A percentile compares a stretch with the other conserved stretches of the same genome.
Conservation (phyloP, 202 grass and related monocot species). For the Musa balbisiana region DNA sequence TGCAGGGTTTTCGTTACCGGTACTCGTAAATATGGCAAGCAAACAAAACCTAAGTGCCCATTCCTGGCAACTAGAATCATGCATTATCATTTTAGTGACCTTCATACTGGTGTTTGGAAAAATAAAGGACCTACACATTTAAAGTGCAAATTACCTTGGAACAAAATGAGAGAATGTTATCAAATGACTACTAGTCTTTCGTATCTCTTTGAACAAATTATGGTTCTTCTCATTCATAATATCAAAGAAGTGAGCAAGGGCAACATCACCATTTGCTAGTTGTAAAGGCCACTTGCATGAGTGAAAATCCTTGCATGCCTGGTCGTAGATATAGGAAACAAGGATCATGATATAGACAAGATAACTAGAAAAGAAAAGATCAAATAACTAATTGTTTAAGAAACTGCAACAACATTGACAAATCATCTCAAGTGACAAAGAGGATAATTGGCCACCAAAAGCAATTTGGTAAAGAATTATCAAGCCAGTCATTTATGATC, state of each 20-base stretch:
- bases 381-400: no score
- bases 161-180: conserved; percentile 96
- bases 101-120: not conserved
- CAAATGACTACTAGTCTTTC: conserved; percentile 53
- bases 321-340: not conserved
- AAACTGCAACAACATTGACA: no score
- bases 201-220: conserved; percentile 65
- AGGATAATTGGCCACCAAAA: no score
- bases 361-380: not conserved
- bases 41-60: no score
- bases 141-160: conserved; percentile 48
- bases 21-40: no score
- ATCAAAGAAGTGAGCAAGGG: conserved; percentile 79
- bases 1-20: no score
- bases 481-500: not conserved
- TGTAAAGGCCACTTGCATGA: conserved; percentile 74
- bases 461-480: not conserved
- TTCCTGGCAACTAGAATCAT: not conserved
- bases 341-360: not conserved
- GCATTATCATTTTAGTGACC: not conserved
- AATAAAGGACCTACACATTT: not conserved
- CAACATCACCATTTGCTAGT: conserved; percentile 47
- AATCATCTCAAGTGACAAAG: no score
- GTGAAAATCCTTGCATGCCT: conserved; percentile 95
- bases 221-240: conserved; percentile 70